Percentiles rank a stretch among this genome's conserved stretches.
phyloP scores from a whole-genome alignment of 768 basidiomycete species.

The Suillus variegatus region DNA sequence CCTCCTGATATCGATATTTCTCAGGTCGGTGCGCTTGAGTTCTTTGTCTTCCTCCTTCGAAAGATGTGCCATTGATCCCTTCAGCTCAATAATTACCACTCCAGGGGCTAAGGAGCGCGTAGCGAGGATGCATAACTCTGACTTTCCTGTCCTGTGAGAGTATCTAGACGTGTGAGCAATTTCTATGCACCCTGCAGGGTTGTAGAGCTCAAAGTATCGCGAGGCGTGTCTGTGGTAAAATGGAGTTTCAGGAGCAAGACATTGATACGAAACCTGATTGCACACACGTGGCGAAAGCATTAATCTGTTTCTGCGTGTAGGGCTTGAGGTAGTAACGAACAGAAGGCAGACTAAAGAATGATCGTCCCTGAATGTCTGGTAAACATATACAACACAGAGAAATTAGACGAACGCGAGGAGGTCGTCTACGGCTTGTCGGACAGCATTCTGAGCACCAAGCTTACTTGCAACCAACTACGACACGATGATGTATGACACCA shows the following conservation, averaged over 20 bases:
- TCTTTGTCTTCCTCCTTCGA: slow-evolving; percentile 86
- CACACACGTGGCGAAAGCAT: slow-evolving; percentile 90
- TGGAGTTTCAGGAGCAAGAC: slow-evolving; percentile 23
- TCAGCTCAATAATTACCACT: slow-evolving; percentile 79
- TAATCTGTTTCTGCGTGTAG: slow-evolving; percentile 83
- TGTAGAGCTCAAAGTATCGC: slow-evolving; percentile 86
- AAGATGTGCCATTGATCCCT: slow-evolving; percentile 88
- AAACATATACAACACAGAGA: slow-evolving; percentile 21
- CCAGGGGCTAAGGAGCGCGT: slow-evolving; percentile 71
- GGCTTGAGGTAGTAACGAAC: slow-evolving; percentile 77
- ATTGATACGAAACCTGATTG: slow-evolving; percentile 27
- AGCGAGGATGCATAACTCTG: slow-evolving; percentile 84
- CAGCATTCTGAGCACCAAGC: slow-evolving; percentile 53
- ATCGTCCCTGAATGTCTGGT: slow-evolving; percentile 20
- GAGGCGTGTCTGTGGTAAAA: slow-evolving; percentile 69
- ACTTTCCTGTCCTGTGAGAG: slow-evolving; percentile 84
- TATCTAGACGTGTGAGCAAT: slow-evolving; percentile 89
- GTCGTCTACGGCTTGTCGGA: slow-evolving; percentile 75
- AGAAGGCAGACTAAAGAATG: slow-evolving; percentile 57
- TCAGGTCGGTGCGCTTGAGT: slow-evolving; percentile 78
- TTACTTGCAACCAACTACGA: slow-evolving; percentile 61
- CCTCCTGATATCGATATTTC: slow-evolving; percentile 69
- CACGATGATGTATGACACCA: slow-evolving; percentile 16
- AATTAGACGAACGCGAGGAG: slow-evolving; percentile 64
- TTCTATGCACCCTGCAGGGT: slow-evolving; percentile 81